These are phyloP conservation scores for Russula foetens DNA, from an alignment of 768 basidiomycete species.

Conservation along the genomic window DNA sequence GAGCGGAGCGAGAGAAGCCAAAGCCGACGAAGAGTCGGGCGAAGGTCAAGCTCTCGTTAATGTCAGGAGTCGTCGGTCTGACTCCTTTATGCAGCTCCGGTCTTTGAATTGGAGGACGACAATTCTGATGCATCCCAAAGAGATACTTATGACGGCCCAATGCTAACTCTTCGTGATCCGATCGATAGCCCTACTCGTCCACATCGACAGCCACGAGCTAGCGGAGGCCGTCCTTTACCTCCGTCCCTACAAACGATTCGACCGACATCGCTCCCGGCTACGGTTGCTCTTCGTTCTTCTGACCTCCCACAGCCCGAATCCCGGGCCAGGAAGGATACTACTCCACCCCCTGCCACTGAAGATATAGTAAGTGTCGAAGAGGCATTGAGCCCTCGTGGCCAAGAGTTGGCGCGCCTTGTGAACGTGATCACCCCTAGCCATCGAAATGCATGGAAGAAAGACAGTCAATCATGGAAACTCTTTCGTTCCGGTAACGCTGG, in stretches of 20 bases:
- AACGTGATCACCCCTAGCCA: slow-evolving; percentile 65
- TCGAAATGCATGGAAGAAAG: slow-evolving; percentile 58
- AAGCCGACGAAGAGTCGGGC: slow-evolving; percentile 20
- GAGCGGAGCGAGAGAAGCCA: slow-evolving; percentile 26
- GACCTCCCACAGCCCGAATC: slow-evolving; percentile 13
- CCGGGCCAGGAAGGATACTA: not conserved
- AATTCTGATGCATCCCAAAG: slow-evolving; percentile 27
- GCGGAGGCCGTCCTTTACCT: slow-evolving; percentile 36
- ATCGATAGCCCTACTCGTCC: slow-evolving; percentile 24
- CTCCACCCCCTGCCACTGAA: not conserved
- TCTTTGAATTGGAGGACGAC: slow-evolving; percentile 66
- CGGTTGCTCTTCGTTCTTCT: slow-evolving; percentile 43
- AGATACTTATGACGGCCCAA: slow-evolving; percentile 25
- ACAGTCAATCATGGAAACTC: slow-evolving; percentile 54
- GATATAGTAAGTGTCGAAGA: slow-evolving; percentile 16
- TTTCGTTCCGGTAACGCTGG: slow-evolving; percentile 34
- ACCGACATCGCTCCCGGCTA: slow-evolving; percentile 60
- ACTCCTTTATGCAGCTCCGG: slow-evolving; percentile 40
- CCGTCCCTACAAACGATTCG: slow-evolving; percentile 53
- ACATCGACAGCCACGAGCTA: slow-evolving; percentile 23
- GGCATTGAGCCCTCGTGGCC: slow-evolving; percentile 35
- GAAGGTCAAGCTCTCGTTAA: slow-evolving; percentile 28
- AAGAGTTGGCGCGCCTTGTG: slow-evolving; percentile 52
- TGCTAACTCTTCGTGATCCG: slow-evolving; percentile 31
- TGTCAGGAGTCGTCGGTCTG: slow-evolving; percentile 1